Evolutionary conservation across 2,329 filamentous ascomycete species (phyloP).

Genomic region (Fusarium chuoi): DNA sequence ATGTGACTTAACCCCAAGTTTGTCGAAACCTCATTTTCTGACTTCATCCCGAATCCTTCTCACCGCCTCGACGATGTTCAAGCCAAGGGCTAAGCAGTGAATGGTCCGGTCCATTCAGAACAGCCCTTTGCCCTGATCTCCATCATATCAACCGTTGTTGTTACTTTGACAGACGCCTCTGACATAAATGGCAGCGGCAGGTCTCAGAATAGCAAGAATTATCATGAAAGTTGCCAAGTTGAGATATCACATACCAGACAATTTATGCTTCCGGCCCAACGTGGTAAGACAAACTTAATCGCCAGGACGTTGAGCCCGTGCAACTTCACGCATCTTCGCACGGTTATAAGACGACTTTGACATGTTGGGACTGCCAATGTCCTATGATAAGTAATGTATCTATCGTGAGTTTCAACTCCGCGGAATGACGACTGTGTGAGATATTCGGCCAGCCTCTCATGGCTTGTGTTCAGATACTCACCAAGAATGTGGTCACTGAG

Average conservation of each 20-base stretch:
- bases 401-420: fast-evolving
- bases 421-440: fast-evolving
- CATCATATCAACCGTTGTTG: not conserved
- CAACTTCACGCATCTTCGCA: not conserved
- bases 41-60: not conserved
- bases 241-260: conserved; percentile 24
- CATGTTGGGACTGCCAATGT: too few species aligned
- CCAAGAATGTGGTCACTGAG: fast-evolving
- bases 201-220: not conserved
- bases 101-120: not conserved
- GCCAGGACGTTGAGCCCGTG: not conserved
- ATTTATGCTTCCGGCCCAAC: not conserved
- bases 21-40: not conserved
- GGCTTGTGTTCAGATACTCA: too few species aligned
- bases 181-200: not conserved
- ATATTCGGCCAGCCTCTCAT: too few species aligned
- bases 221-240: not conserved
- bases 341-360: not conserved
- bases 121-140: not conserved
- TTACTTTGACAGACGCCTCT: not conserved
- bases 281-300: not conserved
- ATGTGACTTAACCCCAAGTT: fast-evolving
- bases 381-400: fast-evolving
- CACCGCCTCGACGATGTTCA: not conserved
- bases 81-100: not conserved